Conservation (phyloP, 306 rosid genomes). For the Myrica gale region DNA sequence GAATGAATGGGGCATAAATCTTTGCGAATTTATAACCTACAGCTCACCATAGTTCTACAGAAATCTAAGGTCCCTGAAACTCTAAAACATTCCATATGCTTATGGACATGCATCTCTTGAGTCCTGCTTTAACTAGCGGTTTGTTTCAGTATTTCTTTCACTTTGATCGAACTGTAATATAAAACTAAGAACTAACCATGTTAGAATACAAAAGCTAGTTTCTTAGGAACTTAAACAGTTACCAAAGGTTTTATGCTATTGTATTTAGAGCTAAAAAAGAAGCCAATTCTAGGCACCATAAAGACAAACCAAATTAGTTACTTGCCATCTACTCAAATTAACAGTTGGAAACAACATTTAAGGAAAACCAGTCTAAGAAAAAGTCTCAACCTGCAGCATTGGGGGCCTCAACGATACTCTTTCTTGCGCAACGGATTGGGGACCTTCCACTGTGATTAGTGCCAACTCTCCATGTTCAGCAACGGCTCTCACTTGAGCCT, state of each 20-base stretch:
- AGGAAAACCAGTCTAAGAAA: constrained; percentile 7
- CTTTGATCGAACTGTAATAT: not conserved
- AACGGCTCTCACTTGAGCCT: constrained; percentile 67
- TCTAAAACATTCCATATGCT: not conserved
- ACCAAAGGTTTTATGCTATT: constrained; percentile 17
- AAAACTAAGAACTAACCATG: not conserved
- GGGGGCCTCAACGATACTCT: constrained; percentile 85
- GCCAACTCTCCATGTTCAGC: constrained; percentile 93
- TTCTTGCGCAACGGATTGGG: constrained; percentile 65
- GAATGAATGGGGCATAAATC: not conserved
- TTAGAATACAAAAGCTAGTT: not conserved
- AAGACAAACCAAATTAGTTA: constrained; percentile 1
- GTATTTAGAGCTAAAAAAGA: constrained; percentile 18
- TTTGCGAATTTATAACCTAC: not conserved
- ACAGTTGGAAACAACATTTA: constrained; percentile 6
- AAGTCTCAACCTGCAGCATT: constrained; percentile 80
- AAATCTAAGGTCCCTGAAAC: not conserved
- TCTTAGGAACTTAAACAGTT: constrained; percentile 5
- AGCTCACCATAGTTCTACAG: not conserved
- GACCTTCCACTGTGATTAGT: constrained; percentile 77
- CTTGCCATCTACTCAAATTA: not conserved
- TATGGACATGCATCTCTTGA: not conserved
- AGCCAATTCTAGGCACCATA: constrained; percentile 15
- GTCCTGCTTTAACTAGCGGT: not conserved
- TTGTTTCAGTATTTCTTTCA: not conserved